Conservation (phyloP, 2,329 filamentous ascomycete genomes). For the Aspergillus sp. region DNA sequence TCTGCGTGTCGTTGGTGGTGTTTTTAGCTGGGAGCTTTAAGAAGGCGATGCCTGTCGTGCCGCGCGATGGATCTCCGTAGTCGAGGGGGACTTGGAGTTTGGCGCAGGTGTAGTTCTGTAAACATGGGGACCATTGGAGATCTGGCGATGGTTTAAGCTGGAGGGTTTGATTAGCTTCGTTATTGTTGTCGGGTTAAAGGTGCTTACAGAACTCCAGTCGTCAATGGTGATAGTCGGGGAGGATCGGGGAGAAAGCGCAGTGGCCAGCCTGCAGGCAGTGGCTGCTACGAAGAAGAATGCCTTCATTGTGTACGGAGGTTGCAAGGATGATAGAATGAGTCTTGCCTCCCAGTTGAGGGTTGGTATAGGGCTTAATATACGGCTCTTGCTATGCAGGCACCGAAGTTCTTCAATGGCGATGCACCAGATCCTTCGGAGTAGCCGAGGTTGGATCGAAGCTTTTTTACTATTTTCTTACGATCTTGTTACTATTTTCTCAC, state of each 20-base stretch:
- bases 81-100: constrained; percentile 22
- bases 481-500: too few species aligned
- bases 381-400: too few species aligned
- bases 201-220: background rate
- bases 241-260: background rate
- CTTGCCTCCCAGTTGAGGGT: too few species aligned
- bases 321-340: too few species aligned
- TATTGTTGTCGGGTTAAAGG: fast-evolving
- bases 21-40: constrained; percentile 19
- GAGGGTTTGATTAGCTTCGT: background rate
- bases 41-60: constrained; percentile 18
- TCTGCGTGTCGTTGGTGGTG: constrained; percentile 5
- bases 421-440: too few species aligned
- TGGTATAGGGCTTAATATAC: too few species aligned
- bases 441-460: too few species aligned
- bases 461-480: too few species aligned
- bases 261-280: background rate
- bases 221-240: background rate
- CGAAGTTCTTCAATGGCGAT: too few species aligned
- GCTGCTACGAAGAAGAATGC: background rate
- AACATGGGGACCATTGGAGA: constrained; percentile 16
- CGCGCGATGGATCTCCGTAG: constrained; percentile 17
- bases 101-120: constrained; percentile 16
- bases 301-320: background rate
- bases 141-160: constrained; percentile 11